Evolutionary conservation across 169 alveolate genomes (phyloP), one percentile per base, ranked within the genome.

Genomic region (Eimeria praecox): DNA sequence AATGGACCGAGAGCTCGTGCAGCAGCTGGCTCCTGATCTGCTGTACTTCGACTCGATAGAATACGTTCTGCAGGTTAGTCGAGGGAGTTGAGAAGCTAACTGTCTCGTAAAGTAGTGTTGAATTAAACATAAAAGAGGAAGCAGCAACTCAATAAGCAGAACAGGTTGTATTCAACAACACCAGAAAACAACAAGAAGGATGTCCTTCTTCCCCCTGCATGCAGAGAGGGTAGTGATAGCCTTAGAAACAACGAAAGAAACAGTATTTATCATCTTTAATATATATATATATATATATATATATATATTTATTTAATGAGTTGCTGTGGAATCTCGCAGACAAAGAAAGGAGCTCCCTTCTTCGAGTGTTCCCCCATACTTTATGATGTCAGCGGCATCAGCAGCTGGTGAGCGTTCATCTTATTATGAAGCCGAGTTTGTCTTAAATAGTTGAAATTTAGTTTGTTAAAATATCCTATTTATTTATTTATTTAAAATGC

Each of bases 341-440:
- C 96, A 56, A 96, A 96, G 90, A 42, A 44, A 22, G 95, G 96
- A 2, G 97, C 89, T 5, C 97, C 97, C 71, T 96, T 96, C 46
- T 66, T 59, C 24, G 97, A 96, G 66, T 89, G 95, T 35, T 75
- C 96, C 16, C 97, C 97, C 77, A 93, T 94, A 38, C 88, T 96
- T 35, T 78, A 96, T 92, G 97, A 96, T 64, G 95, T 96, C 93
- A 71, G 95, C 71, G 97, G 94, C 56, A 62, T 96, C 59, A 49
- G 87, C 80, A 78, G 96, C 75, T 96, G 97, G 97, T 96, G 64
- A 42, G 95, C n/a, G 0, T 24, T 62, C 30, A 20, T n/a, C 52
- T 54, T 30, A 4, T 3, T 18, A 88, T n/a, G n/a, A n/a, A n/a
- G 14, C 10, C 12, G 35, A 3, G 10, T 42, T 62, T 35, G 5